A percentile compares a stretch with the other conserved stretches of the same genome.
Conservation (phyloP, 139 green algal species). For the Volvox reticuliferus region DNA sequence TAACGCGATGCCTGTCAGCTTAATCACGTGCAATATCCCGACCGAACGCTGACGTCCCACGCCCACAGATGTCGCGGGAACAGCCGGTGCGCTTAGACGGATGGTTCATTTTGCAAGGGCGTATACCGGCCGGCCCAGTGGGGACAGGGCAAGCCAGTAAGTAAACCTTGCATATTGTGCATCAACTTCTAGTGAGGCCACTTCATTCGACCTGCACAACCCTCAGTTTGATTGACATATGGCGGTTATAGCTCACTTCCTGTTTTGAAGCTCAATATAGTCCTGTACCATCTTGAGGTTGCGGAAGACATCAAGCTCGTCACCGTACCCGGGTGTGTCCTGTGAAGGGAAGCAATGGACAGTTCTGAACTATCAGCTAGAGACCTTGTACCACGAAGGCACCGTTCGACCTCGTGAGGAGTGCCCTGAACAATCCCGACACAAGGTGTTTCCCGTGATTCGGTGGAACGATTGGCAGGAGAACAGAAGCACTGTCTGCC, state of each 20-base stretch:
- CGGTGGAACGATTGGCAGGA: no score
- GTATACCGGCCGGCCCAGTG: slow-evolving; percentile 39
- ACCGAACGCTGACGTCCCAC: no score
- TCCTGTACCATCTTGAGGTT: slow-evolving; percentile 67
- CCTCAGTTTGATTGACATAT: no score
- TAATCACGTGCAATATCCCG: no score
- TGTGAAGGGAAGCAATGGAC: slow-evolving; percentile 5
- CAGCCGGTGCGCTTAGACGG: background rate
- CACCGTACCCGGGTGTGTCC: slow-evolving; percentile 83
- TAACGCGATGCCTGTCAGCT: no score
- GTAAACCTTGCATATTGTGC: background rate
- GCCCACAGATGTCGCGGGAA: background rate
- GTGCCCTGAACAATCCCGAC: no score
- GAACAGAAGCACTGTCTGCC: no score
- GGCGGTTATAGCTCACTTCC: slow-evolving; percentile 4
- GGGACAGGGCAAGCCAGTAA: slow-evolving; percentile 9
- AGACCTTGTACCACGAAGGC: no score
- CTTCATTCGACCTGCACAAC: background rate
- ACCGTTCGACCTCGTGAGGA: no score
- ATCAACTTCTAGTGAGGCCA: background rate
- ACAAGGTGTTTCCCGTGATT: no score
- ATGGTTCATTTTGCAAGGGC: slow-evolving; percentile 1
- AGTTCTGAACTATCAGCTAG: no score
- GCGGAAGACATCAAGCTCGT: slow-evolving; percentile 71
- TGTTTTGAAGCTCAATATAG: slow-evolving; percentile 69